Base-by-base conservation (phyloP, 2,329 filamentous ascomycete genomes). In the Diatrype stigma region DNA sequence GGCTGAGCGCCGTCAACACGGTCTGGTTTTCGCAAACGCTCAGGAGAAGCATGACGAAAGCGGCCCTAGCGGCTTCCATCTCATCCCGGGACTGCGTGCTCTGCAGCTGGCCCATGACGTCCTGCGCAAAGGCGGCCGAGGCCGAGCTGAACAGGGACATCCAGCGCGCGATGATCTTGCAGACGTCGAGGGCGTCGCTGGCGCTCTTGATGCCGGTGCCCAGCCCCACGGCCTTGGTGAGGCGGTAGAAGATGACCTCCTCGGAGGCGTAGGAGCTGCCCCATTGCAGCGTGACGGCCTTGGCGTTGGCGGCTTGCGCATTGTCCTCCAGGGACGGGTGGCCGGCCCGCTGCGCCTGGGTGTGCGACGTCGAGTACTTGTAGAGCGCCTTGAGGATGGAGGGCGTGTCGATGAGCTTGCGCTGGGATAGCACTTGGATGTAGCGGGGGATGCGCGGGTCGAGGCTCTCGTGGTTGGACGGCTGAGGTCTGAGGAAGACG, bases 211-310 rank as follows among this genome's bases (percentile, higher is more conserved):
- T 78, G 1, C 73, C 75, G 1, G 64, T 68, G 0, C 76, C 80
- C 45, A 80, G 73, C 1, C 77, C 87, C 47, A 97, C 91, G 0
- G 86, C 88, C 70, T 95, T 96, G 2, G 90, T 90, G 47, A 99
- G 90, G 3, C 92, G 85, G 68, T 96, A 95, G 63, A 96, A 87
- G 70, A 97, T 89, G 47, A 94, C 86, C 71, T 96, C 96, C 67
- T 99, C 94, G 0, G 87, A 68, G 53, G 73, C 73, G 56, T 81
- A 84, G 1, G 82, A 85, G 64, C 69, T 79, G 47, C 67, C 71
- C 82, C 82, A 86, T 53, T 76, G 67, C 28, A 65, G 37, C 30
- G 48, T 51, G 12, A 11, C 19, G 1, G 54, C 46, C 19, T 63
- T 54, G 14, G 60, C n/a, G n/a, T n/a, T n/a, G n/a, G n/a, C n/a